A percentile compares a stretch with the other conserved stretches of the same genome.
Conservation (phyloP, 305 asterid genomes). For the Solanum hybrid region DNA sequence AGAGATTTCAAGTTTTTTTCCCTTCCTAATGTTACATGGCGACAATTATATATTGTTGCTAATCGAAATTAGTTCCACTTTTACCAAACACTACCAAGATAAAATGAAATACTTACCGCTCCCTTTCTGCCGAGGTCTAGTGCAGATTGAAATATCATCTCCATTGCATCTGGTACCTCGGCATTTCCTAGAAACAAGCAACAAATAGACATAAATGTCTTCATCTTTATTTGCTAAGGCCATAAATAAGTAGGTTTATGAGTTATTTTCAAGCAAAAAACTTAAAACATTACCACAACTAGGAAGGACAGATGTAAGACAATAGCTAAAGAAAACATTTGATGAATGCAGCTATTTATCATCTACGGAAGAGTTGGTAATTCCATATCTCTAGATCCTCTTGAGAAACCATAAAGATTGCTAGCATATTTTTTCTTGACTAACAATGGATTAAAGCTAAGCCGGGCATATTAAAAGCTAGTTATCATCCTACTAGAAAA, state of each 20-base stretch:
- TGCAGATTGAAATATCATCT: constrained; percentile 74
- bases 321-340: not conserved
- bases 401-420: not conserved
- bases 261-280: not conserved
- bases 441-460: not conserved
- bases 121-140: constrained; percentile 66
- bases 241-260: not conserved
- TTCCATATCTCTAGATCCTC: not conserved
- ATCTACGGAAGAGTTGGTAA: not conserved
- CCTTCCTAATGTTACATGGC: not conserved
- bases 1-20: not conserved
- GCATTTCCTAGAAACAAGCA: constrained; percentile 43
- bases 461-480: not conserved
- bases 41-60: not conserved
- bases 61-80: not conserved
- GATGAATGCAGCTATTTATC: not conserved
- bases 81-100: not conserved
- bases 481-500: not conserved
- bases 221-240: not conserved
- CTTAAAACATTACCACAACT: not conserved
- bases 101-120: constrained; percentile 51
- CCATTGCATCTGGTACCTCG: constrained; percentile 98
- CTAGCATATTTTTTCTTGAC: not conserved
- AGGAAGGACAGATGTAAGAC: not conserved
- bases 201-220: not conserved